Evolutionary conservation across 129 eudicot species (phyloP), one percentile per base, ranked within the genome.

Genomic region (Helianthus tuberosus): DNA sequence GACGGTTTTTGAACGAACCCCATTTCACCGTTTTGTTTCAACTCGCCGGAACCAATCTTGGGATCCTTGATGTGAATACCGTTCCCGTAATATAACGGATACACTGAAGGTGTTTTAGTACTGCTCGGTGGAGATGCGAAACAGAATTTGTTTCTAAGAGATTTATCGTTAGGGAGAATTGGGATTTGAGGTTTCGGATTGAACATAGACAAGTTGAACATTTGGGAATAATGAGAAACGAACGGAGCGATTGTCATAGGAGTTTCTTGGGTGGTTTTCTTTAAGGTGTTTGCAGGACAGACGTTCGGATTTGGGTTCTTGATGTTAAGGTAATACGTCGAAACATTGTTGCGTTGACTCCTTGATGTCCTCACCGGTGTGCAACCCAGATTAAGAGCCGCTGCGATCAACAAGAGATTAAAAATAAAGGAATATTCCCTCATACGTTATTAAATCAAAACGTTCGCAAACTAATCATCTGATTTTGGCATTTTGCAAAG

Each of bases 321-420:
- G 29, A 79, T 82, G 74, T 72, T 79, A 59, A 90, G 97, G 80
- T 94, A 94, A 85, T 66, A 81, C 70, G 88, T 86, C 5, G 96
- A 86, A 46, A 84, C 69, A 27, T 69, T 88, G 72, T 86, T 81
- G 32, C 98, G 85, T 46, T 88, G 96, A 77, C 97, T 94, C 72
- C 97, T 87, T 72, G 97, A 83, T 47, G 96, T 83, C 85, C 87
- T 90, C 77, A 91, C 81, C 17, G 97, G 96, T 16, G 83, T 81
- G 89, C 97, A 93, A 35, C 97, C 97, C 84, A 94, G 79, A 75
- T 79, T 84, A 62, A 94, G 89, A 48, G 97, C 98, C 74, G 98
- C 98, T 94, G 65, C 29, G 6, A 27, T 17, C 27, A 50, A 74
- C 27, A 64, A 11, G 5, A 63, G 13, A 9, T 20, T 55, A 55